Conservation (phyloP, 371 early-diverging fungal genomes). For the Hamiltosporidium magnivora region DNA sequence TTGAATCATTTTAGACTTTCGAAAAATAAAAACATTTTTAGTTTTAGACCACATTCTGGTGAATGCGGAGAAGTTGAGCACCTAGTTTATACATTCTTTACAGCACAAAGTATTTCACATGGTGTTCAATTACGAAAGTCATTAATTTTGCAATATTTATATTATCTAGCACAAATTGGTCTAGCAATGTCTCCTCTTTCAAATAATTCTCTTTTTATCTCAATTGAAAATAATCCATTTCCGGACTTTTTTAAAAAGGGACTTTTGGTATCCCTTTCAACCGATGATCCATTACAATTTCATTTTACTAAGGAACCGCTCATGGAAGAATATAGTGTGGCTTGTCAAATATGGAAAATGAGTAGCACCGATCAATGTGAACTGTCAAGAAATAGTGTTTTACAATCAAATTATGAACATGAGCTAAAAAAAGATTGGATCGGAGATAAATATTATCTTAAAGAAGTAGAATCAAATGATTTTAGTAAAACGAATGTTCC, state of each 20-base stretch:
- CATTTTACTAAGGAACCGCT: slow-evolving; percentile 91
- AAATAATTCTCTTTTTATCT: slow-evolving; percentile 87
- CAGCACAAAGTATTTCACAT: slow-evolving; percentile 76
- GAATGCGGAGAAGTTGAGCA: slow-evolving; percentile 94
- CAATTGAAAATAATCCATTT: slow-evolving; percentile 85
- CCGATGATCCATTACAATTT: slow-evolving; percentile 93
- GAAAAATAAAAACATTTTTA: slow-evolving; percentile 66
- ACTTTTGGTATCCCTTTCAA: slow-evolving; percentile 78
- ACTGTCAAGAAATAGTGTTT: slow-evolving; percentile 76
- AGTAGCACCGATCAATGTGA: slow-evolving; percentile 88
- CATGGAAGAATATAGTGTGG: slow-evolving; percentile 92
- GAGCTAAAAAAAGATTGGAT: slow-evolving; percentile 79
- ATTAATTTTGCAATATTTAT: slow-evolving; percentile 79
- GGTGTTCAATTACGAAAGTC: slow-evolving; percentile 87
- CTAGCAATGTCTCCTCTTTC: slow-evolving; percentile 92
- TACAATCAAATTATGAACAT: slow-evolving; percentile 79
- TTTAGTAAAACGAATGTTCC: slow-evolving; percentile 88
- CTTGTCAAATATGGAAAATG: slow-evolving; percentile 90
- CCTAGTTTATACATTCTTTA: slow-evolving; percentile 74
- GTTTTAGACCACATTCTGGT: slow-evolving; percentile 81
- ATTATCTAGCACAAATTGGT: slow-evolving; percentile 81
- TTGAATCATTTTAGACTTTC: slow-evolving; percentile 78
- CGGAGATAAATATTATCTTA: slow-evolving; percentile 64
- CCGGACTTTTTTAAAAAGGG: slow-evolving; percentile 79
- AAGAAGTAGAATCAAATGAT: slow-evolving; percentile 61